Evolutionary conservation across 768 basidiomycete species (phyloP).

Genomic region (Chalciporus chontae): DNA sequence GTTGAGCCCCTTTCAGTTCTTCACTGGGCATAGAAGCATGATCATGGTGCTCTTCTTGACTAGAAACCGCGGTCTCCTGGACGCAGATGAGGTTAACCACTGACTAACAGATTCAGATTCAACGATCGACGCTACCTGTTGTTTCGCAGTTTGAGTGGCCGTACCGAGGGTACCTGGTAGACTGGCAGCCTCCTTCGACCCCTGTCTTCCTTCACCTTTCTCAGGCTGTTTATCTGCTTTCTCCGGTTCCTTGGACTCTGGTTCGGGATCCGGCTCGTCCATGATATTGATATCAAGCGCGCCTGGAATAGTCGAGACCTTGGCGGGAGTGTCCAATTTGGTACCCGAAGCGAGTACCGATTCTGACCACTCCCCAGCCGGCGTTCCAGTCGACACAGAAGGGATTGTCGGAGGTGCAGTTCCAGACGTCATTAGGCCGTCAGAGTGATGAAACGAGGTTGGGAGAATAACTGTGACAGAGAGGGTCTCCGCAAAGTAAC

Average conservation of each 20-base stretch:
- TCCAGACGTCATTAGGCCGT: slow-evolving; percentile 11
- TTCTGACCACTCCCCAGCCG: slow-evolving; percentile 19
- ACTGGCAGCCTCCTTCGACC: not conserved
- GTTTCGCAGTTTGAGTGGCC: too few relatives aligned
- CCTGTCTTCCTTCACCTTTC: not conserved
- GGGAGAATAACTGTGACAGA: not conserved
- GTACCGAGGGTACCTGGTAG: too few relatives aligned
- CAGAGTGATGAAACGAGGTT: not conserved
- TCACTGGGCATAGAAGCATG: slow-evolving; percentile 33
- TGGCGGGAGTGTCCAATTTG: slow-evolving; percentile 2
- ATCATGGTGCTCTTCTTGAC: not conserved
- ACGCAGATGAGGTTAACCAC: slow-evolving; percentile 3
- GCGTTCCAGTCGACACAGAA: slow-evolving; percentile 12
- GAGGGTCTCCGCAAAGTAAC: not conserved
- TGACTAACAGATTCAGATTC: too few relatives aligned
- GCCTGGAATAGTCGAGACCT: not conserved
- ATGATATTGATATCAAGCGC: not conserved
- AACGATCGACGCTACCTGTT: too few relatives aligned
- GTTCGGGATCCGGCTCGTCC: not conserved
- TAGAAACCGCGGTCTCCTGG: not conserved
- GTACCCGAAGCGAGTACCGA: slow-evolving; percentile 13
- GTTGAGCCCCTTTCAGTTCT: slow-evolving; percentile 31
- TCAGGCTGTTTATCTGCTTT: slow-evolving; percentile 1
- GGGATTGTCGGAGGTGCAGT: slow-evolving; percentile 16
- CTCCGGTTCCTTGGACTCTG: not conserved